Percentiles rank a stretch among this genome's conserved stretches.
These are phyloP conservation scores for Cydonia oblonga DNA, from an alignment of 331 rosid species.

Conservation along the genomic window DNA sequence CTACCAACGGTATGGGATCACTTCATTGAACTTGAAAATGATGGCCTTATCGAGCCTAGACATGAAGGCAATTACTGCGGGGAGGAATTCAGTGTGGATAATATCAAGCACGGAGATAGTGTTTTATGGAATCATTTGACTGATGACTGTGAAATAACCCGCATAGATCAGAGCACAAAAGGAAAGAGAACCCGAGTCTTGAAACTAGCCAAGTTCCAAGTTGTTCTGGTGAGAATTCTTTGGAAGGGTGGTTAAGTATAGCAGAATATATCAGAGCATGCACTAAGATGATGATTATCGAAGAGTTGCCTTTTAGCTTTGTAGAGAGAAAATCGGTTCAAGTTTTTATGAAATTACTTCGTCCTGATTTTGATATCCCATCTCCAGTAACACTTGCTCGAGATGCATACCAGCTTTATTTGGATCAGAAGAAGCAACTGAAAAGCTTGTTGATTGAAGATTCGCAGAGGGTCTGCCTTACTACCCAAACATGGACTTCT, in stretches of 20 bases:
- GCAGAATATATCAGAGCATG: background rate
- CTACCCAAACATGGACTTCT: constrained; percentile 2
- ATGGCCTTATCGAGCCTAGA: background rate
- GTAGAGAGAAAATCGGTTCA: background rate
- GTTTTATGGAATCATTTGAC: background rate
- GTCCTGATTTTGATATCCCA: background rate
- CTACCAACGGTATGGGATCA: background rate
- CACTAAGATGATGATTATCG: background rate
- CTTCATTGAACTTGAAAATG: background rate
- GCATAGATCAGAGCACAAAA: background rate
- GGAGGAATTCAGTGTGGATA: background rate
- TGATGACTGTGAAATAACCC: background rate
- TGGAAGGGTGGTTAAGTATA: background rate
- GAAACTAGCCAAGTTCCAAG: background rate
- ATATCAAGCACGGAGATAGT: background rate
- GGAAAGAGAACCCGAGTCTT: background rate
- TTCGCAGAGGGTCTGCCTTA: background rate
- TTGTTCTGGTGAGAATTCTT: background rate
- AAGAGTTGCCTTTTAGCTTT: background rate
- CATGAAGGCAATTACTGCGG: background rate
- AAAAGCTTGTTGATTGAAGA: background rate
- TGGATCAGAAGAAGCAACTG: background rate
- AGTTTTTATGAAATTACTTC: background rate
- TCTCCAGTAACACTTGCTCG: background rate
- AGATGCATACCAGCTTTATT: background rate